Conservation (phyloP, 768 basidiomycete genomes). For the Artomyces pyxidatus region DNA sequence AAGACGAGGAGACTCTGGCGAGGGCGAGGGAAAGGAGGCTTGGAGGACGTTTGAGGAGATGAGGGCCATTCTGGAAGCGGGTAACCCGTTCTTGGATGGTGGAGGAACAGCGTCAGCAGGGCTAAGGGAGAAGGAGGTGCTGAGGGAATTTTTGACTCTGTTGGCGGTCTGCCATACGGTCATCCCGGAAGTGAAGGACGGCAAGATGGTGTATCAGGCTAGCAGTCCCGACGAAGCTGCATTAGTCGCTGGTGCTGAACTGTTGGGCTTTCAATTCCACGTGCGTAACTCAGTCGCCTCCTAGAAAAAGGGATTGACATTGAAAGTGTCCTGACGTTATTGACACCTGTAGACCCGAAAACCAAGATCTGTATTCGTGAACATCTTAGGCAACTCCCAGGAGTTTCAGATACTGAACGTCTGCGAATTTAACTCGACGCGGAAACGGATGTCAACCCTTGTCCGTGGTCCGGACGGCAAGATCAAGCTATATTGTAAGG, state of each 20-base stretch:
- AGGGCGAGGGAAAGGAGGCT: conserved; percentile 44
- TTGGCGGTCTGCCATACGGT: conserved; percentile 97
- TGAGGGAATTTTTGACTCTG: conserved; percentile 28
- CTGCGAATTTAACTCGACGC: conserved; percentile 97
- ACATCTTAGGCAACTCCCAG: conserved; percentile 57
- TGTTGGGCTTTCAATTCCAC: conserved; percentile 88
- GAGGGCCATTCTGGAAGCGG: conserved; percentile 41
- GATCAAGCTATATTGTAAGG: conserved; percentile 94
- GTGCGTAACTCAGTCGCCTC: conserved; percentile 39
- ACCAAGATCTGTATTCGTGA: conserved; percentile 90
- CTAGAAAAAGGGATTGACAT: conserved; percentile 17
- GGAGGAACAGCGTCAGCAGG: conserved; percentile 17
- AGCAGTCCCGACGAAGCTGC: conserved; percentile 98
- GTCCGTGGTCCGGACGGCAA: conserved; percentile 81
- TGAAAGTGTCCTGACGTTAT: too few species aligned
- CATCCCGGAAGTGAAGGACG: conserved; percentile 85
- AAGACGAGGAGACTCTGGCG: conserved; percentile 49
- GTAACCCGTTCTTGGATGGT: conserved; percentile 49
- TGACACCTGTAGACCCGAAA: conserved; percentile 66
- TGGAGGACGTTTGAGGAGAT: conserved; percentile 82
- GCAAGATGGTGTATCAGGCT: conserved; percentile 91
- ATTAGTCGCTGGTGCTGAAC: conserved; percentile 87
- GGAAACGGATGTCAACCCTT: conserved; percentile 97
- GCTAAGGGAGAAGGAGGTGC: conserved; percentile 27
- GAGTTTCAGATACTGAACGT: conserved; percentile 94